Evolutionary conservation across 2,329 filamentous ascomycete genomes (phyloP).

Genomic region (Colletotrichum nymphaeae): DNA sequence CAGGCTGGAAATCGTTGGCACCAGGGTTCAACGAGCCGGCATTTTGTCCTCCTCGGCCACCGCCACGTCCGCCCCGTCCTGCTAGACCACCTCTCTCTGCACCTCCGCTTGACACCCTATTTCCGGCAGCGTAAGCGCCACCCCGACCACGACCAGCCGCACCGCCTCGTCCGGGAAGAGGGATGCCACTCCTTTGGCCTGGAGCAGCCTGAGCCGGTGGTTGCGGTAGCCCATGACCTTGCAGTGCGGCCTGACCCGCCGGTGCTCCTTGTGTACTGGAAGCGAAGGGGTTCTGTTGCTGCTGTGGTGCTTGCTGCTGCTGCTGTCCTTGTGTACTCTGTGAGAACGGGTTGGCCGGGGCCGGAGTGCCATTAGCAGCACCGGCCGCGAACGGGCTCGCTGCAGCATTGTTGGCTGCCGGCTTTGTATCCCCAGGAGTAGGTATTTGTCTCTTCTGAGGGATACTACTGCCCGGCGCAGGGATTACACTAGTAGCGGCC

Average conservation of each 20-base stretch:
- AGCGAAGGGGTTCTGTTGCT: slow-evolving; percentile 37
- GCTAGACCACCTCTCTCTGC: slow-evolving; percentile 47
- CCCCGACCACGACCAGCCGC: slow-evolving; percentile 47
- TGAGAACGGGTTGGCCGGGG: slow-evolving; percentile 15
- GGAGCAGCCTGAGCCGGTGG: slow-evolving; percentile 20
- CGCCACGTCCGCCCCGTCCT: slow-evolving; percentile 52
- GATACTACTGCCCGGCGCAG: slow-evolving; percentile 13
- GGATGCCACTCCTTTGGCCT: slow-evolving; percentile 45
- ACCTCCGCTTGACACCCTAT: slow-evolving; percentile 47
- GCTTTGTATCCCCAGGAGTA: neutral
- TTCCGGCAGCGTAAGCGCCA: slow-evolving; percentile 51
- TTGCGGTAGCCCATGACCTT: slow-evolving; percentile 23
- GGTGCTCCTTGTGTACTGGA: slow-evolving; percentile 15
- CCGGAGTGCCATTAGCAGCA: neutral
- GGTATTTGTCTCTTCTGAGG: slow-evolving; percentile 30
- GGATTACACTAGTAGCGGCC: slow-evolving; percentile 12
- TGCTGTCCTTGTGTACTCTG: slow-evolving; percentile 29
- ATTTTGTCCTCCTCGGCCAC: slow-evolving; percentile 51
- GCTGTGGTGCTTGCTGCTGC: slow-evolving; percentile 41
- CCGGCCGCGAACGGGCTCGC: slow-evolving; percentile 32
- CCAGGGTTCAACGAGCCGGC: slow-evolving; percentile 57
- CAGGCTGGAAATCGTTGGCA: slow-evolving; percentile 67
- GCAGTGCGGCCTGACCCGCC: slow-evolving; percentile 7
- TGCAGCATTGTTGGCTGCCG: neutral
- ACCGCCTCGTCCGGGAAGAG: slow-evolving; percentile 54